Percentiles rank a stretch among this genome's conserved stretches.
Evolutionary conservation across 495 filamentous ascomycete genomes (phyloP).

Genomic region (Xylaria intraflava): DNA sequence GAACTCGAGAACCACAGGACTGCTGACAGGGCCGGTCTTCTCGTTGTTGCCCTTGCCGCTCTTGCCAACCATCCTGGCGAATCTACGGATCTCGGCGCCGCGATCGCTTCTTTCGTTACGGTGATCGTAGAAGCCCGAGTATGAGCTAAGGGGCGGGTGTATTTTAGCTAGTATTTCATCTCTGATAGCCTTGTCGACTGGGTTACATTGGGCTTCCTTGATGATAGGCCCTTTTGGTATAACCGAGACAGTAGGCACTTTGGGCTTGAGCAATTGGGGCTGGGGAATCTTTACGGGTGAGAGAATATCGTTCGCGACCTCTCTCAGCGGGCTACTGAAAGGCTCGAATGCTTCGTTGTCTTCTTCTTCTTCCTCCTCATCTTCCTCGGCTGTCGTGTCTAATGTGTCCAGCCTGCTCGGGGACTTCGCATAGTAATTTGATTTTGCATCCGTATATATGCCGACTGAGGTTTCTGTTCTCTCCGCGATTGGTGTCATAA

Average conservation of each 20-base stretch:
- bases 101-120: conserved; percentile 50
- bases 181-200: conserved; percentile 67
- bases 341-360: conserved; percentile 46
- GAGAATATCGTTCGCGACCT: conserved; percentile 31
- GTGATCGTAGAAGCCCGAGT: conserved; percentile 73
- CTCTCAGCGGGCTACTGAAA: conserved; percentile 63
- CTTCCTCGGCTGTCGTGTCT: conserved; percentile 8
- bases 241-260: conserved; percentile 15
- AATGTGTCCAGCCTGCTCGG: conserved; percentile 49
- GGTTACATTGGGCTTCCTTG: conserved; percentile 79
- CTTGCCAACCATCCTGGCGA: conserved; percentile 60
- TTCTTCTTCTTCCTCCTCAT: conserved; percentile 28
- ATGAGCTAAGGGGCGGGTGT: conserved; percentile 62
- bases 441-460: conserved; percentile 47
- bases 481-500: conserved; percentile 98
- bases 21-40: conserved; percentile 48
- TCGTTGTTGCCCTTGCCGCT: conserved; percentile 53
- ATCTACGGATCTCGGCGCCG: conserved; percentile 70
- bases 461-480: conserved; percentile 81
- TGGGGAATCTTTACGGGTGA: conserved; percentile 37
- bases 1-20: conserved; percentile 63
- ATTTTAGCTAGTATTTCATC: conserved; percentile 64
- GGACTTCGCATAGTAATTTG: conserved; percentile 53
- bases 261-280: conserved; percentile 34
- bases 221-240: conserved; percentile 59